Conservation (phyloP, 2,329 filamentous ascomycete genomes). For the Zymoseptoria brevis region DNA sequence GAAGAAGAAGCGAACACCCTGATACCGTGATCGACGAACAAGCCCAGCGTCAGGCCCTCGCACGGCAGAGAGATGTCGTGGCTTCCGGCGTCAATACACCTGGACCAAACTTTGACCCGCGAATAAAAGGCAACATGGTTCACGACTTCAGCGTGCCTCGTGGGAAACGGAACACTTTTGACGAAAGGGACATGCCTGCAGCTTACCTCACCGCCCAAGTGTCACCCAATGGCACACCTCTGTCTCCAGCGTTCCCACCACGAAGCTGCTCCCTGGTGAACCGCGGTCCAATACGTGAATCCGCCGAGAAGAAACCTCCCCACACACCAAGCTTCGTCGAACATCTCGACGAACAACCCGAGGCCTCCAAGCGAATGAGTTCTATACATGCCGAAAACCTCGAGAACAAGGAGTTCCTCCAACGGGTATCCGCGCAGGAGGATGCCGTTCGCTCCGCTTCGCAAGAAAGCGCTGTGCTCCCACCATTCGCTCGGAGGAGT, state of each 20-base stretch:
- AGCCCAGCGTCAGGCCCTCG: conserved; percentile 36
- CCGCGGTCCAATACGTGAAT: conserved; percentile 3
- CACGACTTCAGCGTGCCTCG: conserved; percentile 59
- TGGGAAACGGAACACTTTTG: conserved; percentile 27
- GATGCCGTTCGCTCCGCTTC: conserved; percentile 14
- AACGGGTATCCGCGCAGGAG: conserved; percentile 34
- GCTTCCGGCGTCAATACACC: conserved; percentile 42
- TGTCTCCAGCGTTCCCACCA: conserved; percentile 12
- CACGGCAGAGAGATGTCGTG: conserved; percentile 43
- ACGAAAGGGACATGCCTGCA: conserved; percentile 12
- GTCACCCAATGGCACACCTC: conserved; percentile 9
- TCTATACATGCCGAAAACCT: conserved; percentile 41
- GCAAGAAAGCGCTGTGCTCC: conserved; percentile 25
- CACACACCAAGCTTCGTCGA: conserved; percentile 55
- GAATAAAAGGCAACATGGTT: conserved; percentile 54
- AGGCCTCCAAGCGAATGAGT: conserved; percentile 33
- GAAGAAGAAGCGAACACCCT: conserved; percentile 44
- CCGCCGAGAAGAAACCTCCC: background rate
- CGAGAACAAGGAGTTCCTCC: conserved; percentile 42
- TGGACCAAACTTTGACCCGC: conserved; percentile 55
- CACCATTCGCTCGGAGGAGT: conserved; percentile 29
- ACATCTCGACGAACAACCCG: conserved; percentile 49
- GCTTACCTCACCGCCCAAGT: conserved; percentile 1
- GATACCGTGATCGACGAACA: conserved; percentile 13
- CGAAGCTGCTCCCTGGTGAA: conserved; percentile 14